Base-by-base conservation (phyloP, 2,329 filamentous ascomycete species). In the Neurospora crassa region DNA sequence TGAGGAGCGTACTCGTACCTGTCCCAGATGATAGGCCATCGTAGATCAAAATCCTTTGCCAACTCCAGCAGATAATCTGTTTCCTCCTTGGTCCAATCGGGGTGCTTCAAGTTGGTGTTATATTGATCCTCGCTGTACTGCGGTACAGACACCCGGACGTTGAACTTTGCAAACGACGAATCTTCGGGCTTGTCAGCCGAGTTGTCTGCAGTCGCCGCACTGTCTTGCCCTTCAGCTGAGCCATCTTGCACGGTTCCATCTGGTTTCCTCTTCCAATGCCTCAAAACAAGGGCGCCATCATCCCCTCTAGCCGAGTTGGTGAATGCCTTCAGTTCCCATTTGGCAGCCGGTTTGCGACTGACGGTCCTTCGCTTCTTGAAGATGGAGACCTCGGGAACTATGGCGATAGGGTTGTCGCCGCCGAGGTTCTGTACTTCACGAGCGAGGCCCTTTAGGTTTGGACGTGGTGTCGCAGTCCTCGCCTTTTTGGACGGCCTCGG, bases 11-110 rank as follows among this genome's bases (percentile, higher is more conserved):
- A 97, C 70, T 97, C 92, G 82, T 97, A 99, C 71, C 95, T 92
- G 80, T 99, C 96, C 85, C 91, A 93, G 72, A 99, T 92, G 18
- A 98, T 80, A 3, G 95, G 87, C 94, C 96, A 99, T 75, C 96
- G 90, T 72, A 97, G 86, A 78, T 97, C 93, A 78, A 90, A 97
- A 67, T 94, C 91, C 71, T 86, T 86, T 16, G 89, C 92, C 43
- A 95, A 79, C 3, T 88, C 84, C 79, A 98, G 87, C 74, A 99
- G 82, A 78, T 97, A 97, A 79, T 97, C 94, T 10, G 96, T 99
- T 82, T 99, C 96, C 76, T 96, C 91, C 77, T 91, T 93, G 16
- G 92, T 91, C 96, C 96, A 99, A 76, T 95, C 90, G 16, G 88
- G 84, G 78, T 86, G 91, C 76, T 89, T 87, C 69, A 99, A 82